Evolutionary conservation across 2,329 filamentous ascomycete genomes (phyloP).

Genomic region (Fusarium sp.): DNA sequence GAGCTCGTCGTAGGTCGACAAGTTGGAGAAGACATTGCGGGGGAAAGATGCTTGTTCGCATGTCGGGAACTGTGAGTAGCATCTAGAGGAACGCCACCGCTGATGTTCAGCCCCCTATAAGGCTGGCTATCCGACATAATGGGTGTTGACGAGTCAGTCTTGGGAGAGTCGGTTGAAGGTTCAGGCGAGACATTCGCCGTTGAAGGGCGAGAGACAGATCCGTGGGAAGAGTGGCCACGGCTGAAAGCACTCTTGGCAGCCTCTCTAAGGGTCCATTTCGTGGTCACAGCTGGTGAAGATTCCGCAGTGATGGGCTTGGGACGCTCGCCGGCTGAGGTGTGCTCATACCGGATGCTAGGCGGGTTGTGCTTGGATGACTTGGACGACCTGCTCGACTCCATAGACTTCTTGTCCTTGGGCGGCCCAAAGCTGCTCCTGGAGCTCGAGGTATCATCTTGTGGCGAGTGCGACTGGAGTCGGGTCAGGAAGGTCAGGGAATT

Average conservation of each 20-base stretch:
- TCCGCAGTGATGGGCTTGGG: conserved; percentile 37
- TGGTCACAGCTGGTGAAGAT: conserved; percentile 23
- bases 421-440: conserved; percentile 18
- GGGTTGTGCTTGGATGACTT: conserved; percentile 33
- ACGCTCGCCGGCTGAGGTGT: conserved; percentile 36
- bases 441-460: conserved; percentile 22
- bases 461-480: conserved; percentile 17
- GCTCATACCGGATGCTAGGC: conserved; percentile 47
- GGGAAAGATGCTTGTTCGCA: conserved; percentile 16
- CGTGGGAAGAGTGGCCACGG: conserved; percentile 29
- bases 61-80: conserved; percentile 1
- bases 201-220: conserved; percentile 25
- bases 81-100: neutral
- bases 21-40: conserved; percentile 6
- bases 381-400: conserved; percentile 7
- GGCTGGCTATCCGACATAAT: neutral
- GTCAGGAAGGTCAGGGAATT: conserved; percentile 30
- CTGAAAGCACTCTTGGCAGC: conserved; percentile 51
- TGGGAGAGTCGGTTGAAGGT: conserved; percentile 7
- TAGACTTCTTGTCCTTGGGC: conserved; percentile 14
- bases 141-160: conserved; percentile 19
- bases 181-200: conserved; percentile 20
- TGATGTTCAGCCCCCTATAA: neutral
- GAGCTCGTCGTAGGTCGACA: conserved; percentile 46
- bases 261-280: conserved; percentile 52